Conservation (phyloP, 441 rosid species). For the Adansonia gregorii region DNA sequence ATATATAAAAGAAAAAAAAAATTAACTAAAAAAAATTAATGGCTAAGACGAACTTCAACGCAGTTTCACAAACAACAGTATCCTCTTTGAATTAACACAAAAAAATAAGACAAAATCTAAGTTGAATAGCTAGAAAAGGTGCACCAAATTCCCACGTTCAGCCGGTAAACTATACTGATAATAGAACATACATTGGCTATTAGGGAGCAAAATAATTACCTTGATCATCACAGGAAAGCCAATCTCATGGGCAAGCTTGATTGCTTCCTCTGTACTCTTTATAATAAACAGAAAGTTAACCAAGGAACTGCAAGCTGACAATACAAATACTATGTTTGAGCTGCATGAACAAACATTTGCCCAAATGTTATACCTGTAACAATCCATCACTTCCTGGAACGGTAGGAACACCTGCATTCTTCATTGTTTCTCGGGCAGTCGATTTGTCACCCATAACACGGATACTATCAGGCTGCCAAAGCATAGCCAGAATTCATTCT, state of each 20-base stretch:
- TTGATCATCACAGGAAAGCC: constrained; percentile 97
- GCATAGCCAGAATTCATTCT: constrained; percentile 13
- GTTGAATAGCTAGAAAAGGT: constrained; percentile 1
- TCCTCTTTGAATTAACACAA: background rate
- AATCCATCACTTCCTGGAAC: constrained; percentile 97
- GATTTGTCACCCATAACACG: constrained; percentile 97
- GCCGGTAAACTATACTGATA: constrained; percentile 1
- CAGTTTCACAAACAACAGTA: constrained; percentile 15
- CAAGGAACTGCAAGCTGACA: constrained; percentile 9
- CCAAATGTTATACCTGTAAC: constrained; percentile 58
- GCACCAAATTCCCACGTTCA: constrained; percentile 4
- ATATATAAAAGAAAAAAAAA: constrained; percentile 24
- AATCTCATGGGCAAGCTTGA: constrained; percentile 77
- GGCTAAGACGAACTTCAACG: constrained; percentile 11
- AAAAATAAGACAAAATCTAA: background rate
- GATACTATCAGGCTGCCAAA: constrained; percentile 88
- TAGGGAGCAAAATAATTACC: constrained; percentile 45
- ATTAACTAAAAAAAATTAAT: background rate
- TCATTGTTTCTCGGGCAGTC: constrained; percentile 98
- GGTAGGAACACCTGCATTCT: constrained; percentile 95
- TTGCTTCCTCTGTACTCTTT: constrained; percentile 90
- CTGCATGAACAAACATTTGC: constrained; percentile 12
- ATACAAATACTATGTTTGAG: constrained; percentile 21
- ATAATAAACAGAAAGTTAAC: constrained; percentile 28
- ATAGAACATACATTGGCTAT: background rate